Conservation (phyloP, 148 eudicot genomes). For the Rhododendron vialii region DNA sequence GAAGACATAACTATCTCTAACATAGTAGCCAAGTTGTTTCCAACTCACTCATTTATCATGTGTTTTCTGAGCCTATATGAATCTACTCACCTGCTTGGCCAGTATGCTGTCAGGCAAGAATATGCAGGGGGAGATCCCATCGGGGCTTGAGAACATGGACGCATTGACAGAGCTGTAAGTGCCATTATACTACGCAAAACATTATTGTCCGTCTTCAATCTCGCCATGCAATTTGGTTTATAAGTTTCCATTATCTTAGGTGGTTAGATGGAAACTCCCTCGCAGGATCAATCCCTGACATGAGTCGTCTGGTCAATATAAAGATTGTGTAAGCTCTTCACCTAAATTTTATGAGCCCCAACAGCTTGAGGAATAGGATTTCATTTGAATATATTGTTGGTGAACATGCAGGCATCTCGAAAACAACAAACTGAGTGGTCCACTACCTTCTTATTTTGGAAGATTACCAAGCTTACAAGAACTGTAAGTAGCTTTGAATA, state of each 20-base stretch:
- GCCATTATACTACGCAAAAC: background rate
- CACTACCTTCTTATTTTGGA: slow-evolving; percentile 73
- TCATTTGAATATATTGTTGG: background rate
- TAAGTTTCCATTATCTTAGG: slow-evolving; percentile 22
- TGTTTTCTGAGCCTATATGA: background rate
- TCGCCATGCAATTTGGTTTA: slow-evolving; percentile 1
- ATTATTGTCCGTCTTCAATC: background rate
- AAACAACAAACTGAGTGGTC: slow-evolving; percentile 71
- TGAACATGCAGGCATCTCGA: slow-evolving; percentile 76
- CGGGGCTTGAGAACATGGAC: slow-evolving; percentile 72
- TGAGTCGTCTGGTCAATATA: slow-evolving; percentile 18
- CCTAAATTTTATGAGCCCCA: slow-evolving; percentile 5
- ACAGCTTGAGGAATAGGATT: slow-evolving; percentile 4
- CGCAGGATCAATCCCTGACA: slow-evolving; percentile 21
- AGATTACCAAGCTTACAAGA: slow-evolving; percentile 73
- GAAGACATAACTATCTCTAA: background rate
- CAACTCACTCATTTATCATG: background rate
- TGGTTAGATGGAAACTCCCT: slow-evolving; percentile 33
- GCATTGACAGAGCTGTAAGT: slow-evolving; percentile 82
- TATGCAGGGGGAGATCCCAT: slow-evolving; percentile 62
- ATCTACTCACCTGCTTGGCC: slow-evolving; percentile 24
- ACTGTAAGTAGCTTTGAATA: slow-evolving; percentile 48
- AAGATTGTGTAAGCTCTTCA: slow-evolving; percentile 53
- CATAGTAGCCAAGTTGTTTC: background rate
- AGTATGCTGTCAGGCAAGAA: slow-evolving; percentile 70